Evolutionary conservation across 2,329 filamentous ascomycete genomes (phyloP).

Genomic region (Cladosporium phlei): DNA sequence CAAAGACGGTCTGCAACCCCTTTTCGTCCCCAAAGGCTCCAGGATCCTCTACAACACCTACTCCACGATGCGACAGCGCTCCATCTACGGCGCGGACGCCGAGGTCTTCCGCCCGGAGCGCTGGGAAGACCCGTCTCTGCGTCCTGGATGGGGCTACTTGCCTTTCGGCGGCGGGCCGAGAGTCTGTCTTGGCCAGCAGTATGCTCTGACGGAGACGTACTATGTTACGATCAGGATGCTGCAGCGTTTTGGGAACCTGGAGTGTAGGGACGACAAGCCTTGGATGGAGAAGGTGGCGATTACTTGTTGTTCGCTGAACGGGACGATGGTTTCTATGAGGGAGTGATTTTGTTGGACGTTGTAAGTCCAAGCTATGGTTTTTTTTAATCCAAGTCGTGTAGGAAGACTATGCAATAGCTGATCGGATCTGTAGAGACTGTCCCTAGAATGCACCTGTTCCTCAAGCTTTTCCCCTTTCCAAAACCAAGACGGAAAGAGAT

Average conservation of each 20-base stretch:
- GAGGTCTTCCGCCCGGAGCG: constrained; percentile 29
- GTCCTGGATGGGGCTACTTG: constrained; percentile 15
- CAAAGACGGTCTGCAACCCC: constrained; percentile 47
- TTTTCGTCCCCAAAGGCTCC: constrained; percentile 38
- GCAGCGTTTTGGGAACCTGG: constrained; percentile 14
- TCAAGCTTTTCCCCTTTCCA: no score
- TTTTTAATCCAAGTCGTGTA: no score
- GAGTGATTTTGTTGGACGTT: no score
- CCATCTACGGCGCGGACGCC: constrained; percentile 29
- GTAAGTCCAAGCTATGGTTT: no score
- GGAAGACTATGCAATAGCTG: no score
- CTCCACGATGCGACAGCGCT: constrained; percentile 25
- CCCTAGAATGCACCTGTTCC: no score
- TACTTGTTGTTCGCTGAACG: constrained; percentile 11
- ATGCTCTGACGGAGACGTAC: constrained; percentile 15
- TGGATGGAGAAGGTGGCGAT: constrained; percentile 16
- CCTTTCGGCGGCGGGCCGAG: constrained; percentile 17
- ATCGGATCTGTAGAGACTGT: no score
- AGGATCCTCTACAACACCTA: constrained; percentile 24
- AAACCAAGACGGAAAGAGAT: no score
- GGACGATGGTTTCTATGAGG: constrained; percentile 7
- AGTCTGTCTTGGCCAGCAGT: constrained; percentile 18
- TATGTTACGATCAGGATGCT: constrained; percentile 16
- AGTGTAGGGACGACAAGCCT: constrained; percentile 8
- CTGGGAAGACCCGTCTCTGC: constrained; percentile 18